phyloP scores from a whole-genome alignment of 306 rosid genomes.

The Benincasa hispida region DNA sequence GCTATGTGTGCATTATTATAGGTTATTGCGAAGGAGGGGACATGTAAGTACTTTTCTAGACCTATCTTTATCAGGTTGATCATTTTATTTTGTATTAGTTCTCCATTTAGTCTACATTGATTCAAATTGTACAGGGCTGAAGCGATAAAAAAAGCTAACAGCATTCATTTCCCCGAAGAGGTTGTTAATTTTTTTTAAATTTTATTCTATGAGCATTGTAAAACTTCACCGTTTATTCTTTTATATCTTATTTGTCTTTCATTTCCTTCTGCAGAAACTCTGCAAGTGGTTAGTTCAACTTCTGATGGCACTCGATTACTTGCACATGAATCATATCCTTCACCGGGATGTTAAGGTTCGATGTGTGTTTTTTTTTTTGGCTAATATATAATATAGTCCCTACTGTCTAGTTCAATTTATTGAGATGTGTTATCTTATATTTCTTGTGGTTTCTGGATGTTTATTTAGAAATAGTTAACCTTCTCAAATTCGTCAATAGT shows the following conservation, averaged over 20 bases:
- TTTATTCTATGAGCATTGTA: neutral
- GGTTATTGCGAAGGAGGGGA: constrained; percentile 98
- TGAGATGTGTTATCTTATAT: no score
- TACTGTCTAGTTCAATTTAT: neutral
- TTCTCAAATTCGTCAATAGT: no score
- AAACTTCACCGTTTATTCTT: neutral
- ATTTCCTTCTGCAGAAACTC: constrained; percentile 45
- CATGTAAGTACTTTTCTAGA: constrained; percentile 47
- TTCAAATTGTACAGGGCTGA: constrained; percentile 65
- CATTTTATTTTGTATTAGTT: constrained; percentile 14
- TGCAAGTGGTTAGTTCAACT: constrained; percentile 99
- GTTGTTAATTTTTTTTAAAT: constrained; percentile 23
- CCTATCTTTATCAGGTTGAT: neutral
- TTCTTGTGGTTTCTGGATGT: no score
- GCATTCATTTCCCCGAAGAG: constrained; percentile 78
- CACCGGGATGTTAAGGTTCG: constrained; percentile 97
- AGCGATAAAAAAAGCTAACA: constrained; percentile 71
- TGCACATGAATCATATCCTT: constrained; percentile 93
- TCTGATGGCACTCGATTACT: constrained; percentile 94
- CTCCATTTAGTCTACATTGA: constrained; percentile 7
- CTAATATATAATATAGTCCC: neutral
- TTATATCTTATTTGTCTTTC: neutral
- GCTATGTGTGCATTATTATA: constrained; percentile 91
- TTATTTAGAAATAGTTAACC: no score
- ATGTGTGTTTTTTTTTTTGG: neutral